Evolutionary conservation across 164 flowering plant genomes (phyloP).

Genomic region (Vitis vinifera): DNA sequence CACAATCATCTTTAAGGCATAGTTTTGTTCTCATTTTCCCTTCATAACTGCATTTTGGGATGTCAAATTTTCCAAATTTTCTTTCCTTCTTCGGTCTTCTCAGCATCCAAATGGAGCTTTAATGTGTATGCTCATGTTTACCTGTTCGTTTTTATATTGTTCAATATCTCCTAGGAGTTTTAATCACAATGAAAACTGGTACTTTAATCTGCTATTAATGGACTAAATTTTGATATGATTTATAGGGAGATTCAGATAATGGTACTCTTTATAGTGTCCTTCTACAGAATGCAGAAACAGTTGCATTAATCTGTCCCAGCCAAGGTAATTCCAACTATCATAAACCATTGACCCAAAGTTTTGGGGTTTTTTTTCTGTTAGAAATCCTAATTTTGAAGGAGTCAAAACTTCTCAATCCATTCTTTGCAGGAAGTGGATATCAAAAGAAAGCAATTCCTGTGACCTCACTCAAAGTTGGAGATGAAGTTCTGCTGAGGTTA

Average conservation of each 20-base stretch:
- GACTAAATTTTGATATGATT: background rate
- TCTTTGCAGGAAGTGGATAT: slow-evolving; percentile 37
- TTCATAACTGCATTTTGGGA: no score
- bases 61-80: no score
- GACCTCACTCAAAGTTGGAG: slow-evolving; percentile 79
- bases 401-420: background rate
- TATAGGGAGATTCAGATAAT: slow-evolving; percentile 46
- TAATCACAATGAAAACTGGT: background rate
- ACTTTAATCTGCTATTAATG: background rate
- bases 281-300: slow-evolving; percentile 92
- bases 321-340: slow-evolving; percentile 37
- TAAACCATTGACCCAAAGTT: background rate
- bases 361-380: background rate
- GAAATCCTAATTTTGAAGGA: background rate
- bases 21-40: no score
- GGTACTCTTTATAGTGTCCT: slow-evolving; percentile 58
- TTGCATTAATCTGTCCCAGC: slow-evolving; percentile 56
- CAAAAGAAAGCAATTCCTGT: slow-evolving; percentile 59
- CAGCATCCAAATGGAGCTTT: no score
- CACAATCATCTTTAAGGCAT: no score
- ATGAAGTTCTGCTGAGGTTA: slow-evolving; percentile 57
- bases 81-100: no score
- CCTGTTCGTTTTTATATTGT: no score
- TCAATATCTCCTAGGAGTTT: no score
- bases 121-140: no score